Percentiles rank a stretch among this genome's conserved stretches.
Conservation (phyloP, 2,329 filamentous ascomycete genomes). For the Hyphodiscus sp. region DNA sequence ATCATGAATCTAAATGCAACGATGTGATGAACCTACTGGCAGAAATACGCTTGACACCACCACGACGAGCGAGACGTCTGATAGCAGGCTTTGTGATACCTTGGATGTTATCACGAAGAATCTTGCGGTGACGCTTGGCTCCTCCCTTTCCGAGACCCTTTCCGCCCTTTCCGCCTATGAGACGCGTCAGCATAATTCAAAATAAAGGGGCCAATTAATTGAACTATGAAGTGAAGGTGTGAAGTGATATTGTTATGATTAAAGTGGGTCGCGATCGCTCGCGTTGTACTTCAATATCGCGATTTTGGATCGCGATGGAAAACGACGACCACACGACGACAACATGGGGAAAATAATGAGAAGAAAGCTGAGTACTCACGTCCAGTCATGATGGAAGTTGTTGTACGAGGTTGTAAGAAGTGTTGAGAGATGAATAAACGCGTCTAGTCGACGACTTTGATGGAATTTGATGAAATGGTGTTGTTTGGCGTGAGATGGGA, state of each 20-base stretch:
- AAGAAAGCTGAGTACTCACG: constrained; percentile 37
- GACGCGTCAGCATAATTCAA: constrained; percentile 38
- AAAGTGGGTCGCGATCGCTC: constrained; percentile 1
- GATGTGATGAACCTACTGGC: constrained; percentile 56
- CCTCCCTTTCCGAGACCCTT: constrained; percentile 98
- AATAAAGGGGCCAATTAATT: not conserved
- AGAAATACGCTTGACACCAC: constrained; percentile 99
- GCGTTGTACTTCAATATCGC: not conserved
- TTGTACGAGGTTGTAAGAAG: constrained; percentile 22
- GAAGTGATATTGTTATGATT: not conserved
- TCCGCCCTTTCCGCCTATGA: constrained; percentile 53
- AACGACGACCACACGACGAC: constrained; percentile 87
- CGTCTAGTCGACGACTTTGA: constrained; percentile 11
- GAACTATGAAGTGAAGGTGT: not conserved
- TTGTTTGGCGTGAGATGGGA: constrained; percentile 7
- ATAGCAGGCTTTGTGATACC: constrained; percentile 99
- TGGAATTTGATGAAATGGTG: constrained; percentile 11
- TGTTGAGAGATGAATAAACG: constrained; percentile 11
- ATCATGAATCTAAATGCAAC: constrained; percentile 23
- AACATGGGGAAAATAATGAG: constrained; percentile 71
- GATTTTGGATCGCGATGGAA: constrained; percentile 4
- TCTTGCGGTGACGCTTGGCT: constrained; percentile 98
- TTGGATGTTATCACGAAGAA: constrained; percentile 99
- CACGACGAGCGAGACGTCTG: constrained; percentile 96
- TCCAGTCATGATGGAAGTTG: constrained; percentile 48